A percentile compares a stretch with the other conserved stretches of the same genome.
These are phyloP conservation scores for Lomentospora prolificans DNA, from an alignment of 2,329 filamentous ascomycete genomes.

Conservation along the genomic window DNA sequence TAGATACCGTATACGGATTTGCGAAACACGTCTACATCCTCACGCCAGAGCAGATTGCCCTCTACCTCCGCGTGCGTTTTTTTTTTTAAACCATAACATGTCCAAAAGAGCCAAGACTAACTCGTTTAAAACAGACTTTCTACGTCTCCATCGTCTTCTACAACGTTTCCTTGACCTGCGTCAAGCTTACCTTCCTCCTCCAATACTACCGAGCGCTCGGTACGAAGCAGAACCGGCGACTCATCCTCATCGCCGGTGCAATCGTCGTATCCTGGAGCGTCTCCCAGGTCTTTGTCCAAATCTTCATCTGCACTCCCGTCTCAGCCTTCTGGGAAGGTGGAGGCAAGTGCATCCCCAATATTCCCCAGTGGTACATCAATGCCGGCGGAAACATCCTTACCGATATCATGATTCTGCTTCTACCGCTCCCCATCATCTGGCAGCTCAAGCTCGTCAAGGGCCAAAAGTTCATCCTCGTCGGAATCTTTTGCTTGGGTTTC, in stretches of 20 bases:
- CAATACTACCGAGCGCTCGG: conserved; percentile 26
- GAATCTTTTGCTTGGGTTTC: conserved; percentile 14
- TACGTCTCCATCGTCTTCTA: conserved; percentile 23
- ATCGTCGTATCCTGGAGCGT: conserved; percentile 11
- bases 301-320: conserved; percentile 13
- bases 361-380: conserved; percentile 14
- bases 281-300: conserved; percentile 9
- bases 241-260: conserved; percentile 11
- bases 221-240: conserved; percentile 1
- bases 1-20: conserved; percentile 10
- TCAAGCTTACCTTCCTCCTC: conserved; percentile 26
- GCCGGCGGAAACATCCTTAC: conserved; percentile 14
- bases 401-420: conserved; percentile 11
- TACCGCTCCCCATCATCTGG: conserved; percentile 14
- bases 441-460: conserved; percentile 12
- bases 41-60: background rate
- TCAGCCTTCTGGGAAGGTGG: conserved; percentile 11
- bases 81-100: background rate
- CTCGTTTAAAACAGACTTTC: conserved; percentile 17
- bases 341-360: conserved; percentile 12
- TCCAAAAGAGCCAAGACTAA: background rate
- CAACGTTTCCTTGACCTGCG: conserved; percentile 17
- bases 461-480: conserved; percentile 13
- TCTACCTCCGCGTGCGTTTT: conserved; percentile 11
- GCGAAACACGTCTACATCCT: conserved; percentile 12